Evolutionary conservation across 164 flowering plant genomes (phyloP), one percentile per base, ranked within the genome.

Genomic region (Houttuynia cordata): DNA sequence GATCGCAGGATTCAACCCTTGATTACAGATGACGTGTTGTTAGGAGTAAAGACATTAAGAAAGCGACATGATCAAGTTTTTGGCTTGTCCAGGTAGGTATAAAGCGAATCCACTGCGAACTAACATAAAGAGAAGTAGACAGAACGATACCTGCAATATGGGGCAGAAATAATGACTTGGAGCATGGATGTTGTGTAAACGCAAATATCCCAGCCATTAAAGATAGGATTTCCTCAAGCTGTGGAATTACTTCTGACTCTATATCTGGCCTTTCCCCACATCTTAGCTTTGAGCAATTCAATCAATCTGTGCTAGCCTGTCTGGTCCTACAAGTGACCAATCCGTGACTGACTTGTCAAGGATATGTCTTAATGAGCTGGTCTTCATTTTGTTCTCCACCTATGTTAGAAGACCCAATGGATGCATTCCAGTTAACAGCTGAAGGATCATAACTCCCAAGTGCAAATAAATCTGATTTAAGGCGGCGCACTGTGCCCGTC

Each of bases 211-310:
- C 68, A 70, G 75, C 76, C 50, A 81, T 86, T 52, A 77, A 24
- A 53, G 80, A 76, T 24, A 69, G 71, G 47, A 91, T 79, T 73
- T 68, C 81, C 72, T 80, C 75, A 30, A 91, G 83, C 49, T 77
- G 67, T 1, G 91, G 95, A 49, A 90, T 61, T 18, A 87, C 81
- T 69, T 85, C 88, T 18, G 68, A 64, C 24, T 85, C 87, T 59
- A 90, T 83, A 74, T 90, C 95, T 37, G 97, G 94, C 62, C 97
- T 79, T 55, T 90, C 94, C 67, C 97, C 72, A 78, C 94, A 90
- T 67, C 90, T 76, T 22, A 85, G 76, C 42, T 71, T 63, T 15
- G 73, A 74, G 67, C 97, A 90, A 57, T 72, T 76, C 51, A 90
- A 58, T 22, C 97, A 57, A 90, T 56, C 39, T 49, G 68, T 55